Conservation (phyloP, 768 basidiomycete genomes). For the Cystofilobasidium bisporidii region DNA sequence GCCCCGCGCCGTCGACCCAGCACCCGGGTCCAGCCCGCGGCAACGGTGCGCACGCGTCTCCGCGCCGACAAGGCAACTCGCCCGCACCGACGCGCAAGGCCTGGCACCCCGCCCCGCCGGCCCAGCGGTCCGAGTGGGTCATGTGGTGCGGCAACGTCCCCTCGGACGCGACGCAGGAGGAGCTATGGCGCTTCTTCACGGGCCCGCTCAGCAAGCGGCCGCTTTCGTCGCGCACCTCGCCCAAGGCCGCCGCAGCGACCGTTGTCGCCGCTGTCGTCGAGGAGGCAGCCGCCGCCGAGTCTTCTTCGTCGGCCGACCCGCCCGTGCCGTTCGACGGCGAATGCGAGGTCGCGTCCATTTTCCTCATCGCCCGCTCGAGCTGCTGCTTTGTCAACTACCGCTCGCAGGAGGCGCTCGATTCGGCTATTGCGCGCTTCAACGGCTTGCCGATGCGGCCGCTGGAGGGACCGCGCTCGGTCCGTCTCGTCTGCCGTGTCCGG, state of each 20-base stretch:
- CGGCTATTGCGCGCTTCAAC: constrained; percentile 64
- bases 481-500: constrained; percentile 72
- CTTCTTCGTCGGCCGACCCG: not conserved
- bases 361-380: constrained; percentile 86
- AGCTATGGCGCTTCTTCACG: constrained; percentile 77
- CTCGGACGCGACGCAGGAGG: constrained; percentile 64
- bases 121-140: constrained; percentile 12
- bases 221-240: not conserved
- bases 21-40: not conserved
- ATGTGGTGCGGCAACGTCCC: constrained; percentile 23
- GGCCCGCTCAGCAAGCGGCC: constrained; percentile 30
- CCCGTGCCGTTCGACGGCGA: constrained; percentile 4
- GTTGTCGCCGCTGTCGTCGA: too few relatives aligned
- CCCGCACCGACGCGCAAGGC: constrained; percentile 11
- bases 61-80: not conserved
- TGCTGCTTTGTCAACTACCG: constrained; percentile 90
- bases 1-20: not conserved
- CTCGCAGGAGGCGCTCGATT: constrained; percentile 51
- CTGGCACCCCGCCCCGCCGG: constrained; percentile 23
- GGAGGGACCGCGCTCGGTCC: constrained; percentile 59
- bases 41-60: not conserved
- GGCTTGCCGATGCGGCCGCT: constrained; percentile 57
- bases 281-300: not conserved
- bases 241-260: not conserved
- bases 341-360: constrained; percentile 66